A percentile compares a stretch with the other conserved stretches of the same genome.
phyloP scores from a whole-genome alignment of 2,329 filamentous ascomycete genomes.

The Ustulina deusta region DNA sequence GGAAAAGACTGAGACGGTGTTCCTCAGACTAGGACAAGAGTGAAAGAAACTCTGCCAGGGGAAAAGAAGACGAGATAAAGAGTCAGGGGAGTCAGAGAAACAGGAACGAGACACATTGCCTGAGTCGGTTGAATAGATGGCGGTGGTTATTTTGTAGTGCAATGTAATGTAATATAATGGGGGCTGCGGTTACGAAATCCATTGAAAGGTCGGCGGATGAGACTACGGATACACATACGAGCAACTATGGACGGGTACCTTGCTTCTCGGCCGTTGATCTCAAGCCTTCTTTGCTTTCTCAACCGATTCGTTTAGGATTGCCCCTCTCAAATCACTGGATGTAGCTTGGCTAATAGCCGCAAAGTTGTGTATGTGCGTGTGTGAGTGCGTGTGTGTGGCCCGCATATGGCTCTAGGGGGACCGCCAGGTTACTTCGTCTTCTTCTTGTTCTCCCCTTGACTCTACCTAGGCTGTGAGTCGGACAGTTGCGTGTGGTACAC shows the following conservation, averaged over 20 bases:
- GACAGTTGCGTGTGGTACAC: constrained; percentile 45
- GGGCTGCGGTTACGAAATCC: constrained; percentile 34
- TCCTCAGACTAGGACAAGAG: constrained; percentile 45
- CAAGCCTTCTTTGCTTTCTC: constrained; percentile 29
- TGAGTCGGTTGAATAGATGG: constrained; percentile 40
- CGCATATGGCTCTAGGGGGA: constrained; percentile 29
- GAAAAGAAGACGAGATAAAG: constrained; percentile 46
- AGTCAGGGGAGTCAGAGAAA: constrained; percentile 41
- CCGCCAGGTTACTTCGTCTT: constrained; percentile 28
- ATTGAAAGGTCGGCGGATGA: constrained; percentile 31
- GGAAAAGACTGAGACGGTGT: constrained; percentile 50
- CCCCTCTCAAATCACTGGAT: constrained; percentile 37
- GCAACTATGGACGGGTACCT: constrained; percentile 38
- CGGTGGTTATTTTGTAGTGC: constrained; percentile 28
- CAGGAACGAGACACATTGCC: constrained; percentile 50
- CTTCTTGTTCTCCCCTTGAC: constrained; percentile 27
- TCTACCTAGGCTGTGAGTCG: constrained; percentile 42
- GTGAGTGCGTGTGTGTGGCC: constrained; percentile 23
- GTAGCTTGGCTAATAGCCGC: constrained; percentile 29
- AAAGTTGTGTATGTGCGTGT: constrained; percentile 12
- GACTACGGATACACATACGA: constrained; percentile 41
- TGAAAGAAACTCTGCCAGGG: constrained; percentile 41
- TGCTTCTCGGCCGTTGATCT: constrained; percentile 42
- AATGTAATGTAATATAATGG: constrained; percentile 28
- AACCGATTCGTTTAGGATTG: constrained; percentile 40